Evolutionary conservation across 169 alveolate species (phyloP).

Genomic region (Blepharisma undulans): DNA sequence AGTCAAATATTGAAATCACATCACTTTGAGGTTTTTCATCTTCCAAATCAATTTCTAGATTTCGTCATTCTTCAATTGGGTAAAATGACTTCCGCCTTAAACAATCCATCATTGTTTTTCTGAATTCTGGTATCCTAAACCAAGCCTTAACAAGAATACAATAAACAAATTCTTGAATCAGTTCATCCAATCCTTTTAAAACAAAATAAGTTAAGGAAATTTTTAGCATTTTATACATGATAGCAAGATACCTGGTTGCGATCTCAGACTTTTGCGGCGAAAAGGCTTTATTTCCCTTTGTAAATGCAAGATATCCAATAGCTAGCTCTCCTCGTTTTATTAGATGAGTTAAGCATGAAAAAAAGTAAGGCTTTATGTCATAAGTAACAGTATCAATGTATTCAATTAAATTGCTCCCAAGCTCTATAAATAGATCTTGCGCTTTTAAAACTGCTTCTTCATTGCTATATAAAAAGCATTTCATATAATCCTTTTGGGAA

Average conservation of each 20-base stretch:
- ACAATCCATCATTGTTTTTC: conserved; percentile 40
- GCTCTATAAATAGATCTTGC: conserved; percentile 1
- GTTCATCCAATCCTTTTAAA: conserved; percentile 47
- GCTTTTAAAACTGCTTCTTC: neutral
- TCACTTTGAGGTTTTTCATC: conserved; percentile 31
- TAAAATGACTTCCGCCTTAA: conserved; percentile 26
- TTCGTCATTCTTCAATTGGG: conserved; percentile 62
- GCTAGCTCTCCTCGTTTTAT: conserved; percentile 37
- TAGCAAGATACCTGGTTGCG: conserved; percentile 43
- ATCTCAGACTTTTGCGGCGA: conserved; percentile 32
- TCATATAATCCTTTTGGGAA: conserved; percentile 13
- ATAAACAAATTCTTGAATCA: conserved; percentile 54
- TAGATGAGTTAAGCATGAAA: conserved; percentile 21
- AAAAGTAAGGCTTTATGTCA: conserved; percentile 24
- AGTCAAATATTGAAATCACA: conserved; percentile 51
- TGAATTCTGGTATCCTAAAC: conserved; percentile 64
- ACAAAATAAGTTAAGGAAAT: conserved; percentile 46
- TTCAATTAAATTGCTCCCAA: neutral
- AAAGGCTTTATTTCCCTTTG: neutral
- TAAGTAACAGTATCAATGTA: neutral
- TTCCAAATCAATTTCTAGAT: conserved; percentile 50
- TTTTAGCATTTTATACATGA: conserved; percentile 41
- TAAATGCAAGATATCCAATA: conserved; percentile 14
- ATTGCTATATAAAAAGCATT: neutral
- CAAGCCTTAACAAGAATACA: conserved; percentile 52